phyloP scores from a whole-genome alignment of 2,329 filamentous ascomycete species.

The Ramularia endophylla region DNA sequence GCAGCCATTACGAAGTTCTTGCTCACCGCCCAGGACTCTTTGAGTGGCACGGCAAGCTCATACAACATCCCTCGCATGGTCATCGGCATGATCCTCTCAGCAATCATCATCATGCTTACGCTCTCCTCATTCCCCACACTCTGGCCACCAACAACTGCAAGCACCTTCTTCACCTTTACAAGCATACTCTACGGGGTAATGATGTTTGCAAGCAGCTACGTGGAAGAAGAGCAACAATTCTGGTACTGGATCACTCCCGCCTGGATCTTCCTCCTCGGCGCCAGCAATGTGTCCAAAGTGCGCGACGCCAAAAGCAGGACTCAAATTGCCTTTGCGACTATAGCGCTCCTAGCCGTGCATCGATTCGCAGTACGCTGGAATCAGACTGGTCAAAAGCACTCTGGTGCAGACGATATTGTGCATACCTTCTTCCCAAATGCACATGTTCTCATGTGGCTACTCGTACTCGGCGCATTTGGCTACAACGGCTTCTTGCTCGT shows the following conservation, averaged over 20 bases:
- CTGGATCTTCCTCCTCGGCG: conserved; percentile 49
- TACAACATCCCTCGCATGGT: conserved; percentile 67
- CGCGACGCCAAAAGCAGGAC: not conserved
- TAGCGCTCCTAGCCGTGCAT: conserved; percentile 51
- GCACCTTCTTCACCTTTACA: conserved; percentile 33
- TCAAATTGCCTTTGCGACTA: conserved; percentile 13
- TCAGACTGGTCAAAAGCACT: conserved; percentile 93
- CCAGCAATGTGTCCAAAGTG: conserved; percentile 6
- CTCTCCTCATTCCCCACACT: conserved; percentile 28
- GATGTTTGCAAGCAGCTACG: conserved; percentile 98
- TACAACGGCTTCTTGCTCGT: conserved; percentile 48
- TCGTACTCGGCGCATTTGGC: conserved; percentile 65
- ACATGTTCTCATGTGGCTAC: conserved; percentile 64
- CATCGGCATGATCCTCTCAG: conserved; percentile 39
- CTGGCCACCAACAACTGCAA: conserved; percentile 41
- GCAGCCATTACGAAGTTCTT: conserved; percentile 50
- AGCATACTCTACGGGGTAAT: conserved; percentile 62
- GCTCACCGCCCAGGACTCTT: conserved; percentile 64
- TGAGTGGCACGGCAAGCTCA: conserved; percentile 89
- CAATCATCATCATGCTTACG: conserved; percentile 36
- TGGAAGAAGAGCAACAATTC: conserved; percentile 97
- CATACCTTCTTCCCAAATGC: conserved; percentile 61
- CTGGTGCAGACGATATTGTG: conserved; percentile 83
- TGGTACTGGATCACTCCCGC: conserved; percentile 87
- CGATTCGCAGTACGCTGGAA: conserved; percentile 79